Percentiles rank a stretch among this genome's conserved stretches.
Evolutionary conservation across 352 stramenopile species (phyloP).

Genomic region (Pythium vanterpoolii): DNA sequence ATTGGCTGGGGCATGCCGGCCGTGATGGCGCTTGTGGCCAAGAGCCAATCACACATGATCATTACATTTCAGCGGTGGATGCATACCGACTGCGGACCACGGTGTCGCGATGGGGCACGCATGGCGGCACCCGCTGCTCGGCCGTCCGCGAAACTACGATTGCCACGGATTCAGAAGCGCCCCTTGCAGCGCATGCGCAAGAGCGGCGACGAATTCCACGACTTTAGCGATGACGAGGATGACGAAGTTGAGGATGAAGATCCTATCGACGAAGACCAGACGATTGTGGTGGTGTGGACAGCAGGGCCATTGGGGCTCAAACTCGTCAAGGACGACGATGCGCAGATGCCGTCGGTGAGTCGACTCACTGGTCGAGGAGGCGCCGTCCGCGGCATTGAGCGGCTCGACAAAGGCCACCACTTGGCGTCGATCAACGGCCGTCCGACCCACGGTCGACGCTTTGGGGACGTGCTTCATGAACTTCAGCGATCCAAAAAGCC

Average conservation of each 20-base stretch:
- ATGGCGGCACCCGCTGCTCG: neutral
- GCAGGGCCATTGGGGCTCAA: constrained; percentile 46
- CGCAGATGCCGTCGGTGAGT: constrained; percentile 47
- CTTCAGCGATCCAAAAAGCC: constrained; percentile 43
- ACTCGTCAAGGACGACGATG: constrained; percentile 47
- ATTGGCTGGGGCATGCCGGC: constrained; percentile 36
- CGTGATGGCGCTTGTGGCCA: constrained; percentile 35
- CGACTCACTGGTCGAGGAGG: constrained; percentile 73
- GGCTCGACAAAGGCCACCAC: constrained; percentile 38
- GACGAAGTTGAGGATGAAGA: neutral
- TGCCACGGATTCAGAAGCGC: neutral
- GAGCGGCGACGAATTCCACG: constrained; percentile 21
- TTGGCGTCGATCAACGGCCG: constrained; percentile 53
- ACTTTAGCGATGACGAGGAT: constrained; percentile 9
- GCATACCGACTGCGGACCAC: constrained; percentile 11
- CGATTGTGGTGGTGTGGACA: constrained; percentile 50
- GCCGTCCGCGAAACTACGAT: neutral
- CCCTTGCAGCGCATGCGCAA: constrained; percentile 2
- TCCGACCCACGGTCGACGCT: constrained; percentile 21
- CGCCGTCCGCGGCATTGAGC: constrained; percentile 32
- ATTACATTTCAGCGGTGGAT: constrained; percentile 56
- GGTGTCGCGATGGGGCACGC: constrained; percentile 8
- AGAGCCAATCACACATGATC: constrained; percentile 32
- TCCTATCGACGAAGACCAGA: constrained; percentile 3
- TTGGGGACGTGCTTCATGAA: constrained; percentile 35